Evolutionary conservation across 2,329 filamentous ascomycete genomes (phyloP), one percentile per base, ranked within the genome.

Genomic region (Ophiognomonia clavigignenti-juglandacearum): DNA sequence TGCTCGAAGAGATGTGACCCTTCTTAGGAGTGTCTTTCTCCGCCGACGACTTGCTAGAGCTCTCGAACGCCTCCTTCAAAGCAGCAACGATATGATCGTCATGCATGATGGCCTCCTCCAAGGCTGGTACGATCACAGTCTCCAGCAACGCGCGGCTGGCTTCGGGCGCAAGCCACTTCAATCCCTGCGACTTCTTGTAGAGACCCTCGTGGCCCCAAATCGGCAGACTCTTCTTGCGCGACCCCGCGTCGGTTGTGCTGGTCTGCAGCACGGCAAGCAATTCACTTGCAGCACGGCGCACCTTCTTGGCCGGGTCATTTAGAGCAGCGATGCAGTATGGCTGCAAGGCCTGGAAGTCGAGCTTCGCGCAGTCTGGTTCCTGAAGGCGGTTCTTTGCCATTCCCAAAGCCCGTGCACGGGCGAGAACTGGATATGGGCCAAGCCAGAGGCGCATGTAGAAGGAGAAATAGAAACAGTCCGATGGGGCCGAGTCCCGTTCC

Each of bases 81-180:
- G 83, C 75, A 18, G 78, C 78, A 22, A 76, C 70, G 37, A 96
- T 74, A 51, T 93, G 83, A 23, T 77, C 78, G 4, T 80, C 70
- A 60, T 97, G 90, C 55, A 96, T 78, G 4, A 92, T 75, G 58
- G 85, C 95, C 64, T 96, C 93, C 64, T 96, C 91, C 9, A 96
- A 68, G 2, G 77, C 79, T 0, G 88, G 88, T 18, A 88, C 64
- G n/a, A 96, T 66, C 31, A 86, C 73, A 18, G 79, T 72, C 18
- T 80, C 74, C 1, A 93, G 60, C 18, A 95, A 65, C 48, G 79
- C 82, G 36, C 75, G 69, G 2, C 71, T 69, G 45, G 84, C 75
- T 20, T 82, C 75, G 1, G 69, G 59, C 4, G 77, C 65, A 45
- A 95, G 71, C 72, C 78, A 80, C 38, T 76, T 69, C 14, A 85